Conservation (phyloP, 2,329 filamentous ascomycete species). For the Orbilia brochopaga region DNA sequence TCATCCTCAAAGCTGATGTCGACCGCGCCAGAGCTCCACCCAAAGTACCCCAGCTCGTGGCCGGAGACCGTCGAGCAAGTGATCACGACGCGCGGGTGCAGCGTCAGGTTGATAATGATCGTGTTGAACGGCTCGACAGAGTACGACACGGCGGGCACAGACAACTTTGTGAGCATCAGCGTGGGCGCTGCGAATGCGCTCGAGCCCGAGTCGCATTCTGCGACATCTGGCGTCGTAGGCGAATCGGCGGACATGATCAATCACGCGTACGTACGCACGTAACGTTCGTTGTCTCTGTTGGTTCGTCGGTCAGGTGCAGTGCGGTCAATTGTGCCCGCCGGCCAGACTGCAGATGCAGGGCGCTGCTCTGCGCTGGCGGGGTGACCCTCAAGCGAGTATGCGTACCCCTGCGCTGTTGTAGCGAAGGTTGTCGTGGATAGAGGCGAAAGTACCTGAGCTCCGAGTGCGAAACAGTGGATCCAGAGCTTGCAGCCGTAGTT, state of each 20-base stretch:
- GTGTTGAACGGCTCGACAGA: slow-evolving; percentile 29
- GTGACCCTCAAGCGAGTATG: no score
- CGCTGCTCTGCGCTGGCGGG: no score
- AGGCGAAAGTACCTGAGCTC: no score
- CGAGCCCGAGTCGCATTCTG: background rate
- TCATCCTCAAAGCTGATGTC: slow-evolving; percentile 43
- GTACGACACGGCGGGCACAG: slow-evolving; percentile 34
- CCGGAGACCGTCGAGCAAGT: slow-evolving; percentile 45
- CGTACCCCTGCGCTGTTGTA: no score
- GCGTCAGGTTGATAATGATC: slow-evolving; percentile 45
- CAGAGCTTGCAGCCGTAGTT: background rate
- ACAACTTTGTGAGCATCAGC: slow-evolving; percentile 47
- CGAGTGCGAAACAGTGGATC: background rate
- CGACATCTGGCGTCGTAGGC: background rate
- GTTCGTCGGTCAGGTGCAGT: no score
- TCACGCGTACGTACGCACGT: no score
- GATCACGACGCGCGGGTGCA: slow-evolving; percentile 34
- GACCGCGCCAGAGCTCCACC: slow-evolving; percentile 44
- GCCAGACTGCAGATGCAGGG: no score
- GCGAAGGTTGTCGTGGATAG: no score
- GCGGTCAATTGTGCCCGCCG: no score
- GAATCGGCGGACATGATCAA: slow-evolving; percentile 3
- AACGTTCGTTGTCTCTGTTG: no score
- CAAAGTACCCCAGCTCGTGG: slow-evolving; percentile 47
- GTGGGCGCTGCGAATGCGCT: slow-evolving; percentile 25